Evolutionary conservation across 352 stramenopile genomes (phyloP).

Genomic region (Pythium oligandrum): DNA sequence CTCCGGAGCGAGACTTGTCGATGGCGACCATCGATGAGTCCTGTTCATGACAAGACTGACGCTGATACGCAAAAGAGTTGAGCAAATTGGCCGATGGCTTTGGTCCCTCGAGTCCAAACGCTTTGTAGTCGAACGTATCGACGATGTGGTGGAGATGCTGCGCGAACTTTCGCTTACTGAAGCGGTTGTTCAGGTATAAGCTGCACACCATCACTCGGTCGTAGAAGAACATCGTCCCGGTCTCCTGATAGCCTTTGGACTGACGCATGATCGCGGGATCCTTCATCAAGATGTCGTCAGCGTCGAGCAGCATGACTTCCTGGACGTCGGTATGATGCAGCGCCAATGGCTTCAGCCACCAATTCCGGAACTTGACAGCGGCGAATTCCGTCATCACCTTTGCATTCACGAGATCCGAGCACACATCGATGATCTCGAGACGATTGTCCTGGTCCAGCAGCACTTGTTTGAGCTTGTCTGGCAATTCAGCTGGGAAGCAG

Average conservation of each 20-base stretch:
- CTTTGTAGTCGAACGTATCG: conserved; percentile 37
- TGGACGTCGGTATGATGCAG: conserved; percentile 43
- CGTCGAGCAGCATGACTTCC: conserved; percentile 51
- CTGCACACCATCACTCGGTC: conserved; percentile 40
- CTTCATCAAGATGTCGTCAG: conserved; percentile 40
- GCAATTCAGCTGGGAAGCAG: conserved; percentile 43
- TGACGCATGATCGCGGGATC: conserved; percentile 32
- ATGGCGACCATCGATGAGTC: conserved; percentile 54
- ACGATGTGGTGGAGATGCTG: conserved; percentile 34
- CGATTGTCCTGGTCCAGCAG: conserved; percentile 34
- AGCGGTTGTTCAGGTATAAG: conserved; percentile 22
- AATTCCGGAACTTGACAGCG: conserved; percentile 40
- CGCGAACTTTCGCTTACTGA: conserved; percentile 9
- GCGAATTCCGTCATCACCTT: conserved; percentile 4
- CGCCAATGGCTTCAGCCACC: conserved; percentile 58
- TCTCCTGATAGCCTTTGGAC: conserved; percentile 32
- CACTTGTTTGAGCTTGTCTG: conserved; percentile 21
- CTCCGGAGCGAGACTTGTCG: conserved; percentile 32
- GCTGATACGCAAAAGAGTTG: conserved; percentile 29
- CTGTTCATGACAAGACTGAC: conserved; percentile 41
- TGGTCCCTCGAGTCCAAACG: conserved; percentile 23
- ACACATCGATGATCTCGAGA: conserved; percentile 69
- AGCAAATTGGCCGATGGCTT: conserved; percentile 15
- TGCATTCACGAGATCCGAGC: conserved; percentile 24
- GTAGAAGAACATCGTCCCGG: conserved; percentile 63